Percentiles rank a stretch among this genome's conserved stretches.
These are phyloP conservation scores for Escallonia herrerae DNA, from an alignment of 129 eudicot species.

Conservation along the genomic window DNA sequence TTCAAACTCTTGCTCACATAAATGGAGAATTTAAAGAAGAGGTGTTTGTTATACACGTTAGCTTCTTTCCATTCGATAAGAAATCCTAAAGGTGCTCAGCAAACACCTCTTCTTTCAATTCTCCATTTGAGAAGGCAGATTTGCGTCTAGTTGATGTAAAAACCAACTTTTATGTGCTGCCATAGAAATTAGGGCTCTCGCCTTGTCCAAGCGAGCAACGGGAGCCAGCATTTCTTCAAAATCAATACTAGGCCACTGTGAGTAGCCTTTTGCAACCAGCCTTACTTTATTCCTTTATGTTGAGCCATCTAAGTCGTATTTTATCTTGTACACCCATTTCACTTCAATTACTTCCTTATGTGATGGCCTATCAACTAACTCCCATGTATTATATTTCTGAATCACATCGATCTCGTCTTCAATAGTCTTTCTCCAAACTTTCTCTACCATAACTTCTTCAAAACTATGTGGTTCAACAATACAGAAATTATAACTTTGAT, in stretches of 20 bases:
- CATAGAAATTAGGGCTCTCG: conserved; percentile 6
- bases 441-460: not conserved
- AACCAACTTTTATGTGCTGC: conserved; percentile 12
- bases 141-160: conserved; percentile 21
- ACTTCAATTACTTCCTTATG: not conserved
- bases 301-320: conserved; percentile 4
- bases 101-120: conserved; percentile 15
- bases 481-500: not conserved
- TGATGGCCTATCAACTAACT: not conserved
- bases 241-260: conserved; percentile 17
- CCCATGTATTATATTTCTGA: conserved; percentile 22
- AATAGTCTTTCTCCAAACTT: not conserved
- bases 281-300: conserved; percentile 9
- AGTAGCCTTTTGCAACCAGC: conserved; percentile 24
- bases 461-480: conserved; percentile 5
- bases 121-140: conserved; percentile 30
- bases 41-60: conserved; percentile 20
- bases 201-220: conserved; percentile 18
- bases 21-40: no score
- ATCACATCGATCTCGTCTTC: conserved; percentile 8
- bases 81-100: conserved; percentile 26
- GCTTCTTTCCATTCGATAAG: conserved; percentile 1
- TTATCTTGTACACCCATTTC: conserved; percentile 10
- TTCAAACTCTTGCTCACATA: no score
- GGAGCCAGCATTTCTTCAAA: conserved; percentile 15